A percentile compares a stretch with the other conserved stretches of the same genome.
Evolutionary conservation across 305 asterid species (phyloP).

Genomic region (Nicotiana rustica): DNA sequence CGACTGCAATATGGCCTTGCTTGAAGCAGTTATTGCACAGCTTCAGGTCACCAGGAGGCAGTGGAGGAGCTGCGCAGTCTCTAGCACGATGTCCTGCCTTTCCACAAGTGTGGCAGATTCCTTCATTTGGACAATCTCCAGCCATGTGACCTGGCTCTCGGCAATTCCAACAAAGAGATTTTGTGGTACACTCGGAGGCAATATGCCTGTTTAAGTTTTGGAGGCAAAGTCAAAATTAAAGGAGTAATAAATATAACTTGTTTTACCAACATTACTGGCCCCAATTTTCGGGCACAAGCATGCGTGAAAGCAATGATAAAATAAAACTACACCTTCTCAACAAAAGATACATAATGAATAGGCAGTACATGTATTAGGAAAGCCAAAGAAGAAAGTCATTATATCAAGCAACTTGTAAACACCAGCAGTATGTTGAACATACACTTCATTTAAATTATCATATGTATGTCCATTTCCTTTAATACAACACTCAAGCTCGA

Average conservation of each 20-base stretch:
- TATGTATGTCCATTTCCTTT: not conserved
- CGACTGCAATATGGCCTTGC: conserved; percentile 92
- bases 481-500: conserved; percentile 6
- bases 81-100: conserved; percentile 96
- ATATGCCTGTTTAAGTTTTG: conserved; percentile 64
- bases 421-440: not conserved
- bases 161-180: conserved; percentile 96
- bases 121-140: conserved; percentile 91
- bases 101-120: conserved; percentile 97
- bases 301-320: not conserved
- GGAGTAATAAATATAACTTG: conserved; percentile 34
- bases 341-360: not conserved
- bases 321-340: not conserved
- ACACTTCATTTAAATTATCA: not conserved
- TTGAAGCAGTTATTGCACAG: conserved; percentile 98
- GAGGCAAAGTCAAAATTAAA: conserved; percentile 23
- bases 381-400: conserved; percentile 22
- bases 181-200: conserved; percentile 87
- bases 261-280: not conserved
- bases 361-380: not conserved
- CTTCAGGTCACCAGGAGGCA: conserved; percentile 91
- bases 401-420: conserved; percentile 25
- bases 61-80: conserved; percentile 77
- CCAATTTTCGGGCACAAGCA: not conserved
- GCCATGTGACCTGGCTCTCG: conserved; percentile 99